phyloP scores from a whole-genome alignment of 2,329 filamentous ascomycete genomes.

The Zymoseptoria crescenta region DNA sequence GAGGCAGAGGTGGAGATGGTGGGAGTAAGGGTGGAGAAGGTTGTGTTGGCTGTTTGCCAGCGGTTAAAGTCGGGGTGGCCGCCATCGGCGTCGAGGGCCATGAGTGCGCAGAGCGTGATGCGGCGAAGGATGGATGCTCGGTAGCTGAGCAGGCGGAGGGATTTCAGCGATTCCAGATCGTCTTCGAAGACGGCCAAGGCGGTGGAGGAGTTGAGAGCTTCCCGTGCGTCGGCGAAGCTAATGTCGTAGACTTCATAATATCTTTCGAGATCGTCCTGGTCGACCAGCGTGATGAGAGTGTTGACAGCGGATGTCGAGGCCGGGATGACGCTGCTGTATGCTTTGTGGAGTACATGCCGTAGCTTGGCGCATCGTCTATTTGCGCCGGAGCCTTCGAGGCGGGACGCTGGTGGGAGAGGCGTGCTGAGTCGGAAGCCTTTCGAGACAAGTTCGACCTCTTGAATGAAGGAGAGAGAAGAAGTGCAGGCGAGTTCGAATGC shows the following conservation, averaged over 20 bases:
- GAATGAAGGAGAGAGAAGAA: constrained; percentile 71
- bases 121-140: constrained; percentile 75
- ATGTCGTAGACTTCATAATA: constrained; percentile 68
- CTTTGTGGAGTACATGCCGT: constrained; percentile 64
- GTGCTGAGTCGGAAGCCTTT: constrained; percentile 84
- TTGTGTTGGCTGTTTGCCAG: constrained; percentile 71
- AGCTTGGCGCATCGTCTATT: constrained; percentile 71
- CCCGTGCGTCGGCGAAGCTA: constrained; percentile 39
- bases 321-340: constrained; percentile 62
- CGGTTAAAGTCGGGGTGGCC: constrained; percentile 67
- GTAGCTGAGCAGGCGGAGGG: constrained; percentile 57
- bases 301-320: constrained; percentile 64
- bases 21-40: constrained; percentile 58
- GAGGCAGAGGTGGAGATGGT: constrained; percentile 56
- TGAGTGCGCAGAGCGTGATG: constrained; percentile 77
- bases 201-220: constrained; percentile 43
- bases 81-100: constrained; percentile 77
- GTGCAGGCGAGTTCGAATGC: constrained; percentile 71
- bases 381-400: constrained; percentile 68
- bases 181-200: constrained; percentile 57
- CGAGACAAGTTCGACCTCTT: constrained; percentile 92
- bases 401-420: constrained; percentile 83
- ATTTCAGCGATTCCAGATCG: constrained; percentile 69
- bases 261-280: constrained; percentile 76
- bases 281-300: constrained; percentile 63